Evolutionary conservation across 768 basidiomycete genomes (phyloP), one percentile per base, ranked within the genome.

Genomic region (Amanita muscaria): DNA sequence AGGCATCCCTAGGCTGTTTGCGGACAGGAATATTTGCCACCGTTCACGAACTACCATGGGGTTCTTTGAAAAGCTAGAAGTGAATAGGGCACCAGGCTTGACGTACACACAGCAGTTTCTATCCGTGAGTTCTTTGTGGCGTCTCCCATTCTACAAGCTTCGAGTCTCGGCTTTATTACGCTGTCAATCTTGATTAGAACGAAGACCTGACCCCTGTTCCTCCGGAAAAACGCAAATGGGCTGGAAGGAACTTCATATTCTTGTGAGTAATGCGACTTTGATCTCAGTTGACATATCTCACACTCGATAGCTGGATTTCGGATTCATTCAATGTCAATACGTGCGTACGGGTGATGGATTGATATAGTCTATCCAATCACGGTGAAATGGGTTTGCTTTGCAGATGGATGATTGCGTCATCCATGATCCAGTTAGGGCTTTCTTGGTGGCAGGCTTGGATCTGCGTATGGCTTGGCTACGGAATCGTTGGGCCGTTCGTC

Each of bases 381-480:
- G 15, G 18, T 7, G 11, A n/a, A 7, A 3, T 18, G 12, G 18
- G 15, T 21, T 21, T 41, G 16, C 2, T 15, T 33, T 8, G 14
- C 44, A 83, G 79, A 48, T 83, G 79, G 82, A 80, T 80, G 80
- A 84, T 85, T 48, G 80, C 73, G 0, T 83, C 80, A 22, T 79
- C 80, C 10, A 83, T 86, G 83, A 72, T 80, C 24, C 75, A 81
- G 49, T 61, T 78, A 22, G 80, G 81, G 3, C 70, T 88, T 23
- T 80, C 80, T 0, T 88, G 83, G 84, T 88, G 83, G 84, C 82
- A 88, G 58, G 80, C 87, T 12, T 85, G 87, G 83, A 70, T 89
- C 42, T 87, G 80, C 48, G 81, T 83, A 10, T 84, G 79, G 81
- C 51, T 83, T 27, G 79, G 69, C 36, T 83, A 69, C 58, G 74